phyloP scores from a whole-genome alignment of 164 flowering plant species.

The Pachysandra terminalis region DNA sequence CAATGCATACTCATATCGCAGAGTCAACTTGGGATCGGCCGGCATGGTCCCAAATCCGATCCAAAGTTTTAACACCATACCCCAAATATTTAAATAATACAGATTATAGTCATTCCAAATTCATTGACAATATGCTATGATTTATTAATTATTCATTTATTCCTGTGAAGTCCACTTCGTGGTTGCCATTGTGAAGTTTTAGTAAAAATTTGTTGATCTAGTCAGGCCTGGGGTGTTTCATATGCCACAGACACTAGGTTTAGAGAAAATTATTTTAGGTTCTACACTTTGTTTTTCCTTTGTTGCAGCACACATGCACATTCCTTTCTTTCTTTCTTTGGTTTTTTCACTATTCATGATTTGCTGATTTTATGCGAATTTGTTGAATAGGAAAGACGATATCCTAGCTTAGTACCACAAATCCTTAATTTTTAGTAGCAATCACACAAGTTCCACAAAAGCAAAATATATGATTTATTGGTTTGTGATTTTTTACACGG shows the following conservation, averaged over 20 bases:
- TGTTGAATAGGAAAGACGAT: background rate
- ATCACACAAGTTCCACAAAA: background rate
- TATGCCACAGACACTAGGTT: background rate
- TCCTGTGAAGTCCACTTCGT: background rate
- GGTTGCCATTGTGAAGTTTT: background rate
- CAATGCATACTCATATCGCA: too few species aligned
- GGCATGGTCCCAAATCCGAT: too few species aligned
- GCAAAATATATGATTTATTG: background rate
- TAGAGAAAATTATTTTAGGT: background rate
- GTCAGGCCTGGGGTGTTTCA: background rate
- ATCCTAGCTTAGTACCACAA: background rate
- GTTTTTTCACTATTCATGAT: background rate
- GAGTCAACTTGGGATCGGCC: too few species aligned
- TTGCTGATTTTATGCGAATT: background rate
- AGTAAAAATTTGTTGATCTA: background rate
- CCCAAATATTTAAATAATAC: too few species aligned
- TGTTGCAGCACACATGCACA: too few species aligned
- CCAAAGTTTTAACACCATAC: too few species aligned
- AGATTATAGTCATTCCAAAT: too few species aligned
- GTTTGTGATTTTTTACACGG: background rate
- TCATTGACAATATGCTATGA: too few species aligned
- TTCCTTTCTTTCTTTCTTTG: too few species aligned
- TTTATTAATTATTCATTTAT: too few species aligned
- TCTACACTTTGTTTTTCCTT: too few species aligned
- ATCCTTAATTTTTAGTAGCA: background rate